A percentile compares a stretch with the other conserved stretches of the same genome.
Conservation (phyloP, 2,329 filamentous ascomycete genomes). For the Coniochaeta ligniaria region DNA sequence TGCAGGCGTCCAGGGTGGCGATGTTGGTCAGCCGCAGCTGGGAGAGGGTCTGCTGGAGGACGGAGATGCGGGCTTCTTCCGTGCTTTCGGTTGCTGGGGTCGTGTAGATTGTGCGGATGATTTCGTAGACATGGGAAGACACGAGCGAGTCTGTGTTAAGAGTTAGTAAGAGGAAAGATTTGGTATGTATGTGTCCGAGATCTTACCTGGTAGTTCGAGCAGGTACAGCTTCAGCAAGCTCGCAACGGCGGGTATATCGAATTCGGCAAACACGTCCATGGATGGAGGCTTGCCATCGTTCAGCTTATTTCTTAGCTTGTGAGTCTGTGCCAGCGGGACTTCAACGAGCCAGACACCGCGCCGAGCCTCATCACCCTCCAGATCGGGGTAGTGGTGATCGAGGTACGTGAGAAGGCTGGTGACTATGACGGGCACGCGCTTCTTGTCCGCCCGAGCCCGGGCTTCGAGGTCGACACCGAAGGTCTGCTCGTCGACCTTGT, state of each 20-base stretch:
- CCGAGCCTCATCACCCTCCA: slow-evolving; percentile 91
- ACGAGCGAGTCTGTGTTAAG: slow-evolving; percentile 81
- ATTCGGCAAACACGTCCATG: slow-evolving; percentile 72
- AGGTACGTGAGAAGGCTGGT: slow-evolving; percentile 92
- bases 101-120: slow-evolving; percentile 93
- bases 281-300: slow-evolving; percentile 82
- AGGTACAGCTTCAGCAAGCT: slow-evolving; percentile 91
- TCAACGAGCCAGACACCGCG: slow-evolving; percentile 92
- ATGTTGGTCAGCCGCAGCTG: slow-evolving; percentile 95
- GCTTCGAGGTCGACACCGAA: slow-evolving; percentile 98
- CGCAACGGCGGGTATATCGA: slow-evolving; percentile 90
- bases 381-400: slow-evolving; percentile 93
- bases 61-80: slow-evolving; percentile 74
- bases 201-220: slow-evolving; percentile 82
- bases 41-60: slow-evolving; percentile 91
- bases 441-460: slow-evolving; percentile 84
- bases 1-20: slow-evolving; percentile 94
- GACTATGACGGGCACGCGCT: slow-evolving; percentile 86
- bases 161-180: slow-evolving; percentile 17
- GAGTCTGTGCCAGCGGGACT: slow-evolving; percentile 76
- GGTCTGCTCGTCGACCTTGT: slow-evolving; percentile 93
- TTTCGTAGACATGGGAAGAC: slow-evolving; percentile 97
- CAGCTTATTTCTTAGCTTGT: slow-evolving; percentile 73
- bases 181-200: no score
- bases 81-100: slow-evolving; percentile 70